phyloP scores from a whole-genome alignment of 169 alveolate genomes.

The Plasmodium berghei region DNA sequence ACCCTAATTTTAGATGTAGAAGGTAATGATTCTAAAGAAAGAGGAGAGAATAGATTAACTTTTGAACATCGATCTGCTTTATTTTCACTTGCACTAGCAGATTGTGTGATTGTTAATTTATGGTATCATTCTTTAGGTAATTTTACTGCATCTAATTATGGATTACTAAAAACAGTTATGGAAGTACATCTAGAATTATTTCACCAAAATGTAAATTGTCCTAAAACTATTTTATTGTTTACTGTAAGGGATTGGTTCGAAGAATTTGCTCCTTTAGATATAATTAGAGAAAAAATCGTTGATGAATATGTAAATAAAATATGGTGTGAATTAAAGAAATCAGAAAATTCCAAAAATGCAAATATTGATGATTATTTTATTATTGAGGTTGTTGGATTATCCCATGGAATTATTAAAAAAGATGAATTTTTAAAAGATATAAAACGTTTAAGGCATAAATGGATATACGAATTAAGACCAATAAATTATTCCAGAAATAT shows the following conservation, averaged over 20 bases:
- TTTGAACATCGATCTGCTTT: constrained; percentile 92
- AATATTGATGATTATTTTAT: constrained; percentile 75
- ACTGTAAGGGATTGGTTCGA: constrained; percentile 88
- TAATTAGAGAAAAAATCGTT: constrained; percentile 81
- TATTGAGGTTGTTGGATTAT: constrained; percentile 86
- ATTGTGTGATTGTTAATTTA: constrained; percentile 89
- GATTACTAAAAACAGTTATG: constrained; percentile 90
- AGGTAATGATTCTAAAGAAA: constrained; percentile 92
- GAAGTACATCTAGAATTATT: constrained; percentile 89
- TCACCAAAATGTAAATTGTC: constrained; percentile 72
- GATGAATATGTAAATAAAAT: constrained; percentile 85
- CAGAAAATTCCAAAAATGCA: constrained; percentile 14
- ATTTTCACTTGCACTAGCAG: constrained; percentile 92
- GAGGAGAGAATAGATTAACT: constrained; percentile 91
- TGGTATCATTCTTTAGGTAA: constrained; percentile 91
- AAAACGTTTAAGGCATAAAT: constrained; percentile 68
- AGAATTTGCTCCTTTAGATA: constrained; percentile 82
- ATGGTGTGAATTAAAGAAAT: constrained; percentile 88
- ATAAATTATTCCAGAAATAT: constrained; percentile 86
- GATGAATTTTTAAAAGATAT: constrained; percentile 85
- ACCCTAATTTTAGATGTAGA: constrained; percentile 91
- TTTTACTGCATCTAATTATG: constrained; percentile 91
- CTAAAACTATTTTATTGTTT: constrained; percentile 55
- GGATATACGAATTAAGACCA: constrained; percentile 83
- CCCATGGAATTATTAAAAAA: constrained; percentile 84